Percentiles rank a stretch among this genome's conserved stretches.
phyloP scores from a whole-genome alignment of 768 basidiomycete species.

The Mycena galopus region DNA sequence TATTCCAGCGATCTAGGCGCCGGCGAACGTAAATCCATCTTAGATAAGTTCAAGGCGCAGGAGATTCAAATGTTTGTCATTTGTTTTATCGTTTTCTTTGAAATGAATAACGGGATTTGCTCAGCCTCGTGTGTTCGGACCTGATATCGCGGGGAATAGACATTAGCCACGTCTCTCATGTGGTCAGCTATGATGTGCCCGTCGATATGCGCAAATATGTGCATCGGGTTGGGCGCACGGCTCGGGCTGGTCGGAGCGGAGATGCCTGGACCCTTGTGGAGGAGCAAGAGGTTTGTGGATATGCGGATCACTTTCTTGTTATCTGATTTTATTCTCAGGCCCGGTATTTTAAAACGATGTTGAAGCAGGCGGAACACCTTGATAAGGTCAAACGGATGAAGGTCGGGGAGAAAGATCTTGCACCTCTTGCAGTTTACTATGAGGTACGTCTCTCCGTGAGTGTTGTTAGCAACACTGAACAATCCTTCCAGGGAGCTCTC shows the following conservation, averaged over 20 bases:
- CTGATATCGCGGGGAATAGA: slow-evolving; percentile 96
- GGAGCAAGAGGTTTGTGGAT: slow-evolving; percentile 78
- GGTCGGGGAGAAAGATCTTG: slow-evolving; percentile 72
- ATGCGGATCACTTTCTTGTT: not conserved
- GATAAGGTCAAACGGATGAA: slow-evolving; percentile 76
- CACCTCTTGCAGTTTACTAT: slow-evolving; percentile 69
- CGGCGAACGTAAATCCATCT: slow-evolving; percentile 78
- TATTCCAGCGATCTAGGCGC: slow-evolving; percentile 90
- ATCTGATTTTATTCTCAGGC: slow-evolving; percentile 62
- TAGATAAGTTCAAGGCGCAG: slow-evolving; percentile 85
- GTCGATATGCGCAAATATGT: slow-evolving; percentile 99
- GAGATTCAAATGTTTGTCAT: slow-evolving; percentile 85
- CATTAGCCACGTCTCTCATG: slow-evolving; percentile 91
- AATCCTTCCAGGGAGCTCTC: slow-evolving; percentile 19
- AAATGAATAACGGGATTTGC: not conserved
- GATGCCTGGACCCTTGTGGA: slow-evolving; percentile 97
- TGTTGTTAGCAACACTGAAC: not conserved
- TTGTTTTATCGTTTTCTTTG: not conserved
- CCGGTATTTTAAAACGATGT: slow-evolving; percentile 87
- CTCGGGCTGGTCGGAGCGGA: slow-evolving; percentile 89
- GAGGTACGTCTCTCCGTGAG: slow-evolving; percentile 61
- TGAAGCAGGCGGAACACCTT: slow-evolving; percentile 79
- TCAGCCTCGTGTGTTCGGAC: slow-evolving; percentile 95
- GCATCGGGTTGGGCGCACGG: slow-evolving; percentile 96
- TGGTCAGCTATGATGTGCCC: slow-evolving; percentile 95